Percentiles rank a stretch among this genome's conserved stretches.
phyloP scores from a whole-genome alignment of 768 basidiomycete species.

The Boletus vermiculosoides region DNA sequence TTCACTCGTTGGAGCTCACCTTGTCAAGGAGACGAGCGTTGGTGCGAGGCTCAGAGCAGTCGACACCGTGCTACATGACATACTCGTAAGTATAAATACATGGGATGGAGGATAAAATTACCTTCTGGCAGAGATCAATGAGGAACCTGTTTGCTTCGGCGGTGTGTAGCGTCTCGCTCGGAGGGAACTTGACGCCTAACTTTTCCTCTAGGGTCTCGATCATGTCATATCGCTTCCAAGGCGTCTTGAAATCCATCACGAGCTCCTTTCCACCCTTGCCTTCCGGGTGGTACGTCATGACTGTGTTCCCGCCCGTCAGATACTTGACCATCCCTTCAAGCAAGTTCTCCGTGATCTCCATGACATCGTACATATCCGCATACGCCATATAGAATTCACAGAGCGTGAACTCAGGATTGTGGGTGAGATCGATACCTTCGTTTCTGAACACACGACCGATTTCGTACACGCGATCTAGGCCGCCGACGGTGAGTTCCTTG shows the following conservation, averaged over 20 bases:
- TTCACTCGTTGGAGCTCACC: constrained; percentile 37
- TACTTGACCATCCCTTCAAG: constrained; percentile 89
- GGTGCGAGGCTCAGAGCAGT: constrained; percentile 94
- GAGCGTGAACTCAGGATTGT: constrained; percentile 99
- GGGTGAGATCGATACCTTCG: constrained; percentile 97
- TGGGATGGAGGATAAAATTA: constrained; percentile 24
- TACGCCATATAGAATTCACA: constrained; percentile 99
- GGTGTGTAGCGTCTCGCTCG: constrained; percentile 86
- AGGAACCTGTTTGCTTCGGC: constrained; percentile 87
- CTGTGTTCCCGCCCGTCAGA: constrained; percentile 77
- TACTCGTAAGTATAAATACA: not conserved
- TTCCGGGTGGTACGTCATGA: constrained; percentile 86
- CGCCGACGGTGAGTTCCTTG: constrained; percentile 96
- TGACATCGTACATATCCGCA: constrained; percentile 97
- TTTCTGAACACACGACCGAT: constrained; percentile 98
- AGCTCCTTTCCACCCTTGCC: constrained; percentile 80
- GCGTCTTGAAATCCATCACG: constrained; percentile 83
- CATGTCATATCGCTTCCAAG: constrained; percentile 99
- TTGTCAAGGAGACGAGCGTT: constrained; percentile 95
- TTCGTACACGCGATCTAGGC: constrained; percentile 96
- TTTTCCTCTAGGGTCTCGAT: constrained; percentile 95
- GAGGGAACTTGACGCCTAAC: constrained; percentile 87
- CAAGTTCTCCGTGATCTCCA: constrained; percentile 94
- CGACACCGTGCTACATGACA: constrained; percentile 77
- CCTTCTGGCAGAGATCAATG: constrained; percentile 81